phyloP scores from a whole-genome alignment of 2,329 filamentous ascomycete genomes.

The Knufia petricola region DNA sequence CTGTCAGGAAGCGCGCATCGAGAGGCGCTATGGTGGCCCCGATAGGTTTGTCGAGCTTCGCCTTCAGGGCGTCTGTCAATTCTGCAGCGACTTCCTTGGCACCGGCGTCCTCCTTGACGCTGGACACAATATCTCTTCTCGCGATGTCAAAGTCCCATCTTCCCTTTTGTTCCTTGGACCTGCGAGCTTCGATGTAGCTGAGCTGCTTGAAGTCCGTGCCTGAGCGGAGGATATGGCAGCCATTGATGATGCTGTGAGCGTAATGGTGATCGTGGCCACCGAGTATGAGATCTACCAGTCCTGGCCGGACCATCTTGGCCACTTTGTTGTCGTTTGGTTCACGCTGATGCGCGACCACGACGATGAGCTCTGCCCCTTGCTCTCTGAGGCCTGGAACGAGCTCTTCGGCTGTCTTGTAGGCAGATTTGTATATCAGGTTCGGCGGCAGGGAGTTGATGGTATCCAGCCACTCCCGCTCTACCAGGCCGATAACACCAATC shows the following conservation, averaged over 20 bases:
- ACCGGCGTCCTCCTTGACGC: conserved; percentile 53
- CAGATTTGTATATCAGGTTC: conserved; percentile 70
- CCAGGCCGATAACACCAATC: conserved; percentile 74
- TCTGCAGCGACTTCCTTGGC: conserved; percentile 56
- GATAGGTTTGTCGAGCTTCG: conserved; percentile 70
- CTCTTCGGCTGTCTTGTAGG: conserved; percentile 63
- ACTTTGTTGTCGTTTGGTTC: conserved; percentile 86
- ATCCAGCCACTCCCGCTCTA: conserved; percentile 78
- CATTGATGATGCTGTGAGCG: conserved; percentile 64
- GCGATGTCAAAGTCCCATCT: conserved; percentile 73
- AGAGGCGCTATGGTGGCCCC: conserved; percentile 75
- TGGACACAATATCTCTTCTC: conserved; percentile 62
- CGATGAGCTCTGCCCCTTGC: conserved; percentile 70
- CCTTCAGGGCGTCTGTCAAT: conserved; percentile 62
- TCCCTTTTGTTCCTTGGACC: conserved; percentile 32
- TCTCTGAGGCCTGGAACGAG: conserved; percentile 63
- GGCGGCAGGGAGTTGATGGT: conserved; percentile 82
- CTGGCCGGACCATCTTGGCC: conserved; percentile 59
- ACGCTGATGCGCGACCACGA: conserved; percentile 75
- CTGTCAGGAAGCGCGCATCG: conserved; percentile 77
- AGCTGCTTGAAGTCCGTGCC: conserved; percentile 89
- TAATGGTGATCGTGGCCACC: conserved; percentile 91
- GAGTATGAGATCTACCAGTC: conserved; percentile 72
- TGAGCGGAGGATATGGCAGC: conserved; percentile 73
- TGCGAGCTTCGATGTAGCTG: conserved; percentile 72